These are phyloP conservation scores for Xylaria telfairii DNA, from an alignment of 495 filamentous ascomycete genomes.

Conservation along the genomic window DNA sequence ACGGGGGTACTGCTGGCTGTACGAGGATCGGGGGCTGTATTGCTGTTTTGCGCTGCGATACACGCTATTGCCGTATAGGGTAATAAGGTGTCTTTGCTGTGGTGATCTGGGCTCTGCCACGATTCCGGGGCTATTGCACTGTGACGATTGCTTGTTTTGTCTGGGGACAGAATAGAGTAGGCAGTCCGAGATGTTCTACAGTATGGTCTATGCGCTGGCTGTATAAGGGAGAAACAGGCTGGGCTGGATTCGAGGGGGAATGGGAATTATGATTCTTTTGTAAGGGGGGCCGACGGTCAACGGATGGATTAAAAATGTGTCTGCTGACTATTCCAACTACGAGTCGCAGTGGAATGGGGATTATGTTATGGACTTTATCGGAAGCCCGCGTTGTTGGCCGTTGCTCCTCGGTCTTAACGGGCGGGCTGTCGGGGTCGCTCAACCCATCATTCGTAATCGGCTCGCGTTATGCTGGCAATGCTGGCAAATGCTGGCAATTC, in stretches of 20 bases:
- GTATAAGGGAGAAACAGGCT: conserved; percentile 3
- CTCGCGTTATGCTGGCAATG: conserved; percentile 7
- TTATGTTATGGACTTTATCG: conserved; percentile 14
- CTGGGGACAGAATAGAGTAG: background rate
- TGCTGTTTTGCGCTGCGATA: background rate
- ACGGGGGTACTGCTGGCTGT: too few species aligned
- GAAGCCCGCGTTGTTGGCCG: conserved; percentile 6
- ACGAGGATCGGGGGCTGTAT: conserved; percentile 17
- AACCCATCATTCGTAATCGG: conserved; percentile 25
- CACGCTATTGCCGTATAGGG: conserved; percentile 18
- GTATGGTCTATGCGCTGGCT: conserved; percentile 2
- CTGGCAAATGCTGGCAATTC: too few species aligned
- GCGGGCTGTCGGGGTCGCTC: conserved; percentile 15
- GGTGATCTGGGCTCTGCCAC: conserved; percentile 19
- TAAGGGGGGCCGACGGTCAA: conserved; percentile 31
- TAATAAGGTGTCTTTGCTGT: conserved; percentile 17
- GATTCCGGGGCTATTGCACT: conserved; percentile 17
- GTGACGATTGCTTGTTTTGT: conserved; percentile 20
- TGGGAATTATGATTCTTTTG: conserved; percentile 38
- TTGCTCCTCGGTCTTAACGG: conserved; percentile 22
- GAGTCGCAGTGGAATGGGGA: background rate
- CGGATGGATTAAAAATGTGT: conserved; percentile 27
- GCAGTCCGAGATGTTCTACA: background rate
- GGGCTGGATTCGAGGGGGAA: conserved; percentile 9
- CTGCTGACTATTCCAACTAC: conserved; percentile 24